These are phyloP conservation scores for Fusarium tanahbumbuense DNA, from an alignment of 2,329 filamentous ascomycete genomes.

Conservation along the genomic window DNA sequence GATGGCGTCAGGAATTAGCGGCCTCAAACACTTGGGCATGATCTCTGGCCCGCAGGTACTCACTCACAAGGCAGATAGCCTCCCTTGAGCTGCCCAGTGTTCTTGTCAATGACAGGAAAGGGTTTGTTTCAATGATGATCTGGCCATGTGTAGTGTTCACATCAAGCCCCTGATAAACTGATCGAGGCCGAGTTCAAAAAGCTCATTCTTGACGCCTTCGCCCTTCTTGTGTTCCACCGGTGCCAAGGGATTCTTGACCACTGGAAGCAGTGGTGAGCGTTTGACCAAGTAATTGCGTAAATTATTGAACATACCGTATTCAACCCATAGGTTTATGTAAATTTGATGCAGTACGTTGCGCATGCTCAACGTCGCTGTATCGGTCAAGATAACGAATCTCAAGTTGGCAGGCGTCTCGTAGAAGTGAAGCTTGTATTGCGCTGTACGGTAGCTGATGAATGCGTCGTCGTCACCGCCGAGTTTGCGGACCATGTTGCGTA, in stretches of 20 bases:
- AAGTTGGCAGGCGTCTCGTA: slow-evolving; percentile 97
- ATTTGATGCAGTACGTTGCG: slow-evolving; percentile 96
- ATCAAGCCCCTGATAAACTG: slow-evolving; percentile 78
- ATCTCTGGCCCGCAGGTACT: neutral
- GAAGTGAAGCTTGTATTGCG: slow-evolving; percentile 97
- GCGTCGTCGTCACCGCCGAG: slow-evolving; percentile 93
- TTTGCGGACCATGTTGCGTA: slow-evolving; percentile 97
- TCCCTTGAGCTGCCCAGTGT: neutral
- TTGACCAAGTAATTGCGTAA: neutral
- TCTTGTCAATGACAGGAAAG: neutral
- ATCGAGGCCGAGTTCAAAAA: slow-evolving; percentile 79
- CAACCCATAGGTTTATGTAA: slow-evolving; percentile 97
- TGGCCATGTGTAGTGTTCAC: slow-evolving; percentile 51
- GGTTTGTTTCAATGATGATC: slow-evolving; percentile 18
- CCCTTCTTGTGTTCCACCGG: slow-evolving; percentile 76
- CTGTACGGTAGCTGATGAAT: slow-evolving; percentile 93
- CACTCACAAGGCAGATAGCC: neutral
- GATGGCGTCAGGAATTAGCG: neutral
- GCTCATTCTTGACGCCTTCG: slow-evolving; percentile 75
- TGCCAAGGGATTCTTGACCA: slow-evolving; percentile 77
- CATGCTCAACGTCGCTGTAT: slow-evolving; percentile 89
- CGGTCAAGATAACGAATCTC: slow-evolving; percentile 96
- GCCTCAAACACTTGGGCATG: neutral
- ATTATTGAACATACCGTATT: slow-evolving; percentile 78
- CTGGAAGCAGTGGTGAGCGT: slow-evolving; percentile 51